These are phyloP conservation scores for Suillus lakei DNA, from an alignment of 768 basidiomycete species.

Conservation along the genomic window DNA sequence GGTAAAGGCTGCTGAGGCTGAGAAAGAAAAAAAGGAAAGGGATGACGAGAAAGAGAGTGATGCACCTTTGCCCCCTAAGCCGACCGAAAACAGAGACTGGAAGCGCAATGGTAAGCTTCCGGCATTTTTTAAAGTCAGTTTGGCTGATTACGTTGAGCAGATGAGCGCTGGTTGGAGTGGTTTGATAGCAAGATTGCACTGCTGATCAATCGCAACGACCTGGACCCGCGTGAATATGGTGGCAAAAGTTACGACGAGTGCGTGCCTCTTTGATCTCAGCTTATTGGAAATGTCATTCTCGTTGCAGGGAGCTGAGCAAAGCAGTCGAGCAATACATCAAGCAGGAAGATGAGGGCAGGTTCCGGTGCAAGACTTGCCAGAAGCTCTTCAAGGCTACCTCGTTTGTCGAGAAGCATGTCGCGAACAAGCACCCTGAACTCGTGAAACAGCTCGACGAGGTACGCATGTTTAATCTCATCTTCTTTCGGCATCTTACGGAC, in stretches of 20 bases:
- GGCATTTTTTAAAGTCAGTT: constrained; percentile 5
- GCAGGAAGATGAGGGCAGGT: constrained; percentile 97
- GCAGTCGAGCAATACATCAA: constrained; percentile 82
- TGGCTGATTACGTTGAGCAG: constrained; percentile 44
- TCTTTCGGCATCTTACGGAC: constrained; percentile 19
- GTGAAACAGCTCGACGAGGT: constrained; percentile 88
- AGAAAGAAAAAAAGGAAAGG: constrained; percentile 51
- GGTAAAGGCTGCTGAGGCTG: constrained; percentile 56
- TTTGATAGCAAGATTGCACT: constrained; percentile 87
- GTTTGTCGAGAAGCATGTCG: constrained; percentile 97
- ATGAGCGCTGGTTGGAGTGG: constrained; percentile 89
- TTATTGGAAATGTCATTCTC: constrained; percentile 19
- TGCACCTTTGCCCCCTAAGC: constrained; percentile 24
- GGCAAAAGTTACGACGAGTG: constrained; percentile 92
- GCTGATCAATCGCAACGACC: constrained; percentile 73
- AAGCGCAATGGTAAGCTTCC: constrained; percentile 67
- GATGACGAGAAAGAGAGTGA: constrained; percentile 49
- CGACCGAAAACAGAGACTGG: constrained; percentile 54
- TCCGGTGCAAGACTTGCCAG: constrained; percentile 93
- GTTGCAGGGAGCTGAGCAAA: constrained; percentile 76
- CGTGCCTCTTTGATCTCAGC: constrained; percentile 36
- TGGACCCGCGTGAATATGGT: constrained; percentile 88
- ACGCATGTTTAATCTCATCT: constrained; percentile 29
- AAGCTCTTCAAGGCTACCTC: constrained; percentile 98
- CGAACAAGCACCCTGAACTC: constrained; percentile 90